phyloP scores from a whole-genome alignment of 495 filamentous ascomycete species.

The Podospora anserina region DNA sequence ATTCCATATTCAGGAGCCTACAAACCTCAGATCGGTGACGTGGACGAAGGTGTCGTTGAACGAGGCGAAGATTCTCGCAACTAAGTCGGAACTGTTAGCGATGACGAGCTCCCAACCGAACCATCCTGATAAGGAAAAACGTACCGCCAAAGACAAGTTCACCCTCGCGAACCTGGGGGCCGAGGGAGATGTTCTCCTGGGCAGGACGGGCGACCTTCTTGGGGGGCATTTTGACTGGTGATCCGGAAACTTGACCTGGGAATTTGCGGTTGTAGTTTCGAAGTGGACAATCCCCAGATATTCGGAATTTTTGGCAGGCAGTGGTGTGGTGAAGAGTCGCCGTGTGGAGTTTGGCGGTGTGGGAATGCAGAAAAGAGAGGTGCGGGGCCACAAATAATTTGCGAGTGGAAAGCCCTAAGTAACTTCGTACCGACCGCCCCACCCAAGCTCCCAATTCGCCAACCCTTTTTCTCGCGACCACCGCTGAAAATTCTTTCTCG shows the following conservation, averaged over 20 bases:
- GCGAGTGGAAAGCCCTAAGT: conserved; percentile 35
- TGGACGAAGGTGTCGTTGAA: conserved; percentile 73
- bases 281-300: conserved; percentile 19
- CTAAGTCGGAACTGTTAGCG: conserved; percentile 29
- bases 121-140: background rate
- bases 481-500: conserved; percentile 22
- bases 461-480: conserved; percentile 18
- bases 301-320: conserved; percentile 29
- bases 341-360: conserved; percentile 30
- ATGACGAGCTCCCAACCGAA: background rate
- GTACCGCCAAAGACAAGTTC: conserved; percentile 87
- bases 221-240: conserved; percentile 64
- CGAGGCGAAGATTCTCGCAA: conserved; percentile 98
- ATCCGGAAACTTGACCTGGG: conserved; percentile 22
- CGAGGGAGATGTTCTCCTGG: conserved; percentile 97
- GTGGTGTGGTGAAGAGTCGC: conserved; percentile 30
- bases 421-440: conserved; percentile 20
- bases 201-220: conserved; percentile 75
- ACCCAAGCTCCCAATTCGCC: conserved; percentile 20
- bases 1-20: conserved; percentile 37
- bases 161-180: conserved; percentile 70
- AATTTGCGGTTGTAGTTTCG: conserved; percentile 24
- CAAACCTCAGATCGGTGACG: conserved; percentile 96
- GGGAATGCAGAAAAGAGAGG: conserved; percentile 18
- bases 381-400: conserved; percentile 19